A percentile compares a stretch with the other conserved stretches of the same genome.
Evolutionary conservation across 805 yeast genomes (phyloP).

Genomic region (Pichia rugopelliculosa): DNA sequence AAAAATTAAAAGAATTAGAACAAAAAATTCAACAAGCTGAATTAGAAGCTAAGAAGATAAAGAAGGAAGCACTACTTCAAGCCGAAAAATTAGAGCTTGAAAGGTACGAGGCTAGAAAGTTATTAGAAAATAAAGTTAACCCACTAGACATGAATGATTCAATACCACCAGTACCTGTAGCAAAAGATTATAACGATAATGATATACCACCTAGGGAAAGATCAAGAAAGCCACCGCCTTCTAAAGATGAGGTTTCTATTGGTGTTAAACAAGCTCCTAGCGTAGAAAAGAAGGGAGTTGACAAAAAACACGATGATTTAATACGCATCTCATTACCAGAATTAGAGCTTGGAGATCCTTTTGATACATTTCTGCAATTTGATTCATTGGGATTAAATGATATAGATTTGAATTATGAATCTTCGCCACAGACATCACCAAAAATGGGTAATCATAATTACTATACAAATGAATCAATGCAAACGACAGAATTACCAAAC

Average conservation of each 20-base stretch:
- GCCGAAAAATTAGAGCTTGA: constrained; percentile 4
- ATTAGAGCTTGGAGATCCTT: background rate
- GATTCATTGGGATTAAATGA: constrained; percentile 1
- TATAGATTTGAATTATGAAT: background rate
- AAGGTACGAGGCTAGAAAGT: background rate
- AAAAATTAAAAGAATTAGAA: constrained; percentile 25
- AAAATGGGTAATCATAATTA: background rate
- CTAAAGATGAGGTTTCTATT: background rate
- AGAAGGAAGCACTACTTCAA: constrained; percentile 5
- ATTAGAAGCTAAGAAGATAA: constrained; percentile 19
- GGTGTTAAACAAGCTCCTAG: background rate
- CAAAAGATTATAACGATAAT: constrained; percentile 11
- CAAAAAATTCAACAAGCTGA: constrained; percentile 24
- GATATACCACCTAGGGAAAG: constrained; percentile 5
- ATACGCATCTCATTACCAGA: constrained; percentile 7
- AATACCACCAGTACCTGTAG: constrained; percentile 15
- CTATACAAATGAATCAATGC: background rate
- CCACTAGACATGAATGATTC: background rate
- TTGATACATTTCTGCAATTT: constrained; percentile 2
- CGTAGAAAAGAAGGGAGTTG: background rate
- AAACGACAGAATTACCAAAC: background rate
- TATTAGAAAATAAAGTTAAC: background rate
- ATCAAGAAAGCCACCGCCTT: constrained; percentile 9
- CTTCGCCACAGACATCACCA: background rate
- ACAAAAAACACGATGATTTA: background rate